These are phyloP conservation scores for Cucumis variabilis DNA, from an alignment of 331 rosid species.

Conservation along the genomic window DNA sequence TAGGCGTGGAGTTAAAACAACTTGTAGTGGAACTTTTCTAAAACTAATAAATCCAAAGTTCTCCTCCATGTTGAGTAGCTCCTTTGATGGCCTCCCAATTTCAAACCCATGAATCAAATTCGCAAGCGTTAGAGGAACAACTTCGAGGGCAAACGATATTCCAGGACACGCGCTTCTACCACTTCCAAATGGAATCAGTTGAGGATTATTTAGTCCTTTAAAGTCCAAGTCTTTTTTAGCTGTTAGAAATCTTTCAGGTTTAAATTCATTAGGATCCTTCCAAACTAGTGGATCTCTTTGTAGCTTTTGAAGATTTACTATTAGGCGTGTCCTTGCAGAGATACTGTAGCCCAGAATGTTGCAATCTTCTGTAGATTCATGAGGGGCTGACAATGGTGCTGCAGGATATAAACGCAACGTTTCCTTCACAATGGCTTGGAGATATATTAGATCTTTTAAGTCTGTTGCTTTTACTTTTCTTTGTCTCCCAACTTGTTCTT, in stretches of 20 bases:
- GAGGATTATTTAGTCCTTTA: constrained; percentile 39
- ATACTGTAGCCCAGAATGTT: constrained; percentile 24
- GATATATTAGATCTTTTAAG: constrained; percentile 29
- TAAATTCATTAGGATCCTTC: constrained; percentile 42
- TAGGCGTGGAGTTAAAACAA: constrained; percentile 41
- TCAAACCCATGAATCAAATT: constrained; percentile 47
- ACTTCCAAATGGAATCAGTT: constrained; percentile 53
- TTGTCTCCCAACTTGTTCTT: constrained; percentile 30
- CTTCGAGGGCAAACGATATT: constrained; percentile 28
- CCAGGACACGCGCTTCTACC: constrained; percentile 52
- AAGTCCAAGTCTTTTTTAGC: constrained; percentile 20
- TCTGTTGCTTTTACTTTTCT: constrained; percentile 35
- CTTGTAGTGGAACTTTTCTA: constrained; percentile 46
- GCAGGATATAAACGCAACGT: constrained; percentile 41
- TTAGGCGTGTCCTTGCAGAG: constrained; percentile 32
- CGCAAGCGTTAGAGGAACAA: constrained; percentile 40
- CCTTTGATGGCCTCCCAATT: constrained; percentile 19
- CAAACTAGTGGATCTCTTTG: constrained; percentile 47
- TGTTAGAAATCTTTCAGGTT: constrained; percentile 47
- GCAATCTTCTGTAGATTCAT: constrained; percentile 42
- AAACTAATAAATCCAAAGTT: constrained; percentile 27
- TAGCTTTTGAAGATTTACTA: constrained; percentile 40
- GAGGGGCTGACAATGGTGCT: constrained; percentile 34
- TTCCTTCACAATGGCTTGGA: constrained; percentile 44
- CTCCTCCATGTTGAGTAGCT: constrained; percentile 47